phyloP scores from a whole-genome alignment of 768 basidiomycete species.

The Glaciozyma martinii region DNA sequence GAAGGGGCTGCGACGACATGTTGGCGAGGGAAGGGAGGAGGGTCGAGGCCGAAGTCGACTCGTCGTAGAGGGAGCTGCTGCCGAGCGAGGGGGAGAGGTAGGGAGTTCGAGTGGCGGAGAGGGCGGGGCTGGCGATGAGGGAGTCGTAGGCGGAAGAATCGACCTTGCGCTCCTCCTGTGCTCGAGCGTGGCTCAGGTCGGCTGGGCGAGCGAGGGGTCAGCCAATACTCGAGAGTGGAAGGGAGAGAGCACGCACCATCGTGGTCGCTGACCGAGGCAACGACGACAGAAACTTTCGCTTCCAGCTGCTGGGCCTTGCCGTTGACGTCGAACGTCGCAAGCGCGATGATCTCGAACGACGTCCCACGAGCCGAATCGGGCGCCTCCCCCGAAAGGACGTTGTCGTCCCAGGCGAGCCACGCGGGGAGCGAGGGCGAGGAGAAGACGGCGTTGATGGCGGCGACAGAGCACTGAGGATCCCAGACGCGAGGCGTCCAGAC shows the following conservation, averaged over 20 bases:
- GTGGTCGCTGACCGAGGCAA: conserved; percentile 19
- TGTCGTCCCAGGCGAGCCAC: conserved; percentile 78
- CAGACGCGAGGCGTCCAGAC: conserved; percentile 87
- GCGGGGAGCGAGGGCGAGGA: conserved; percentile 69
- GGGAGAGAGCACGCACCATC: conserved; percentile 4
- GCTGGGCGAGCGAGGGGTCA: not conserved
- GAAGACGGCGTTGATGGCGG: conserved; percentile 68
- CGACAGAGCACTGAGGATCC: conserved; percentile 80
- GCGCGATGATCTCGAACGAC: conserved; percentile 24
- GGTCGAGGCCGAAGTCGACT: conserved; percentile 1
- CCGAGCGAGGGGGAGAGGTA: conserved; percentile 20
- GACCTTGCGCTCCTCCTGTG: conserved; percentile 7
- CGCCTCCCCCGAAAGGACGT: conserved; percentile 65
- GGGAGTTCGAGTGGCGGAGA: not conserved
- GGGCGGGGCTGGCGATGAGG: conserved; percentile 13
- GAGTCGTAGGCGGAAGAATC: conserved; percentile 6
- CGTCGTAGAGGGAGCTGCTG: conserved; percentile 7
- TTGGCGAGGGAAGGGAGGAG: not conserved
- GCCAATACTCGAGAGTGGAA: not conserved
- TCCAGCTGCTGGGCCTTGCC: conserved; percentile 20
- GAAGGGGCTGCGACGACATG: not conserved
- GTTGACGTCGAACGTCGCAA: conserved; percentile 30
- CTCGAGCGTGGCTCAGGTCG: not conserved
- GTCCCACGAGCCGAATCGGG: conserved; percentile 22
- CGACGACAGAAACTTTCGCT: conserved; percentile 11